These are phyloP conservation scores for Opeltia flavorubescens DNA, from an alignment of 495 filamentous ascomycete species.

Conservation along the genomic window DNA sequence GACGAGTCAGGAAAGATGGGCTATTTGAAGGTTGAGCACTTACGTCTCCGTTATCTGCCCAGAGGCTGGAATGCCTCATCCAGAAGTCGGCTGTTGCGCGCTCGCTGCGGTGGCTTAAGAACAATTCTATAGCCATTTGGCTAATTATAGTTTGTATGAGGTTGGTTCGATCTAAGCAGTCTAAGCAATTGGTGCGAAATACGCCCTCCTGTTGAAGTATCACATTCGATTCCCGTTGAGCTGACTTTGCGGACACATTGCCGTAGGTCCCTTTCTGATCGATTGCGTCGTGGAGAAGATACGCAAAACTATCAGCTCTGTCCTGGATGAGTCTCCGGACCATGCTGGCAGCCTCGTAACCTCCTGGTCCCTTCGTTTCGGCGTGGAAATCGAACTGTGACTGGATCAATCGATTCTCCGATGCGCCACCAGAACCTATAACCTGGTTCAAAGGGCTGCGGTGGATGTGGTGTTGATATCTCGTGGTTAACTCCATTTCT, in stretches of 20 bases:
- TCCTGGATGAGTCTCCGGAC: constrained; percentile 60
- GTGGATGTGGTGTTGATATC: constrained; percentile 63
- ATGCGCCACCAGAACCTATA: constrained; percentile 22
- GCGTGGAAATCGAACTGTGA: constrained; percentile 94
- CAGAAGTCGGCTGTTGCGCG: constrained; percentile 64
- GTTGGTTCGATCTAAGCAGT: constrained; percentile 93
- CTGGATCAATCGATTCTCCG: constrained; percentile 56
- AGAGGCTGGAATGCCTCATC: constrained; percentile 77
- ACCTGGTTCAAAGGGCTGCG: constrained; percentile 49
- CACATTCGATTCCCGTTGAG: constrained; percentile 41
- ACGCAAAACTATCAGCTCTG: constrained; percentile 76
- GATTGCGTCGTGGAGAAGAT: constrained; percentile 66
- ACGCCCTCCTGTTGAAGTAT: constrained; percentile 85
- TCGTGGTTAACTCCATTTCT: constrained; percentile 64
- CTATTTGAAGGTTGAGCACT: constrained; percentile 1
- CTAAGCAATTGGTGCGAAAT: constrained; percentile 90
- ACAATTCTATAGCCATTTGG: constrained; percentile 74
- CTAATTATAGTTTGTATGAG: constrained; percentile 91
- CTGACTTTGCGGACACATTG: constrained; percentile 16
- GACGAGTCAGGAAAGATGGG: neutral
- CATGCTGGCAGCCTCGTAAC: constrained; percentile 74
- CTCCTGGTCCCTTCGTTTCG: constrained; percentile 72
- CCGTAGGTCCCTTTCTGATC: constrained; percentile 25
- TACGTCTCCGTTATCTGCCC: constrained; percentile 96
- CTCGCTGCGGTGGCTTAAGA: constrained; percentile 54